These are phyloP conservation scores for Eucalyptus pauciflora DNA, from an alignment of 345 rosid genomes.

Conservation along the genomic window DNA sequence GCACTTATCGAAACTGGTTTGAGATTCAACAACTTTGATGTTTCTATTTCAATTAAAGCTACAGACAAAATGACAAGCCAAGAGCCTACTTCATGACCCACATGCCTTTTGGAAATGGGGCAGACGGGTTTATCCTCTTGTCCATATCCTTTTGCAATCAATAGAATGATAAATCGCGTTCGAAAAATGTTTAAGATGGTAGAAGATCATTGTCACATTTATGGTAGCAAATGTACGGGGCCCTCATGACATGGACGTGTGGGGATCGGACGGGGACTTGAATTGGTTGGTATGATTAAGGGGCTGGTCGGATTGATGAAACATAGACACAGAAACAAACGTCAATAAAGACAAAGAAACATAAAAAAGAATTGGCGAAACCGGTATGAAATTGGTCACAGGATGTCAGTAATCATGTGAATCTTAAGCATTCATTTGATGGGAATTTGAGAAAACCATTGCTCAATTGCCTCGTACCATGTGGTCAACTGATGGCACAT, in stretches of 20 bases:
- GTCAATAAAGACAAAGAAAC: not conserved
- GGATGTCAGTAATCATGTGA: not conserved
- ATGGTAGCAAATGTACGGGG: not conserved
- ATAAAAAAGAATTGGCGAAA: not conserved
- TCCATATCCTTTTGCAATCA: not conserved
- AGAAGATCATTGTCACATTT: not conserved
- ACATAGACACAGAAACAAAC: not conserved
- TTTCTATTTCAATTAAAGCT: not conserved
- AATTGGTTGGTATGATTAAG: not conserved
- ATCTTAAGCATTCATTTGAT: not conserved
- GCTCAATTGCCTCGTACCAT: not conserved
- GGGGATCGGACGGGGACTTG: not conserved
- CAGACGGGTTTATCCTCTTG: not conserved
- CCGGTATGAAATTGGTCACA: not conserved
- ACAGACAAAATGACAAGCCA: not conserved
- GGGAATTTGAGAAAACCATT: not conserved
- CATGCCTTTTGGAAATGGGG: not conserved
- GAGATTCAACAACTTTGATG: not conserved
- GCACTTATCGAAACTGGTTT: not conserved
- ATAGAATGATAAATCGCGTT: not conserved
- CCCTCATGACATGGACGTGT: not conserved
- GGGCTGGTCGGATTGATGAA: not conserved
- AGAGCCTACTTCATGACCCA: not conserved
- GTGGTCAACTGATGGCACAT: not conserved
- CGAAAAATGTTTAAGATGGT: not conserved